Conservation (phyloP, 2,329 filamentous ascomycete genomes). For the Gaeumannomyces sp. region DNA sequence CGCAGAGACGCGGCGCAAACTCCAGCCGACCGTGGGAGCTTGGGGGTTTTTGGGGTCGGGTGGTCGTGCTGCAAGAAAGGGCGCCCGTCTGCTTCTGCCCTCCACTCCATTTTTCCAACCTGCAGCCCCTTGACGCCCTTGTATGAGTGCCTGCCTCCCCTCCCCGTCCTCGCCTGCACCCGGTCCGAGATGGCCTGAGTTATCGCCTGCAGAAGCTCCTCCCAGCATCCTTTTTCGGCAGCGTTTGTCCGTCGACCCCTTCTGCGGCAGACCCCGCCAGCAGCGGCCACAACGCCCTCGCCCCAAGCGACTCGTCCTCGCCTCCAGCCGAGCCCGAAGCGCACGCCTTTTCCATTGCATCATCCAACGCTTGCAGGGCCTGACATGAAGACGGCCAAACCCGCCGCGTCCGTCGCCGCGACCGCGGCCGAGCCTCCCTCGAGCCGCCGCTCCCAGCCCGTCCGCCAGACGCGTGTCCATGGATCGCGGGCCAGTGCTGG, state of each 20-base stretch:
- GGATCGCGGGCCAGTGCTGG: conserved; percentile 47
- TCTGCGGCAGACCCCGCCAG: not conserved
- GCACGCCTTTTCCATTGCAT: not conserved
- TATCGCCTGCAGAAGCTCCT: not conserved
- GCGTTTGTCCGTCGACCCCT: not conserved
- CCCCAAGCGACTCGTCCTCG: not conserved
- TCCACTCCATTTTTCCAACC: not conserved
- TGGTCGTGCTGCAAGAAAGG: conserved; percentile 1
- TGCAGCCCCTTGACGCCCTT: not conserved
- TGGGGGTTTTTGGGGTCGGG: not conserved
- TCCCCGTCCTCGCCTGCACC: not conserved
- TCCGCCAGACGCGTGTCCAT: conserved; percentile 39
- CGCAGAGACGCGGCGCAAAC: not conserved
- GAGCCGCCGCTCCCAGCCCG: conserved; percentile 24
- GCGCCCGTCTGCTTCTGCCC: not conserved
- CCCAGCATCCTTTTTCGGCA: not conserved
- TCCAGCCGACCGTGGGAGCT: not conserved
- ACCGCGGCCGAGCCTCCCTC: conserved; percentile 34
- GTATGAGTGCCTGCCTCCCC: not conserved
- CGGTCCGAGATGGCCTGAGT: not conserved
- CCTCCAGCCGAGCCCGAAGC: not conserved
- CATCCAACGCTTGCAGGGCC: not conserved
- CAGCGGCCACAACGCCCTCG: not conserved
- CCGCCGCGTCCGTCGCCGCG: conserved; percentile 26
- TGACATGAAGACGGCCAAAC: conserved; percentile 51